Base-by-base conservation (phyloP, 2,329 filamentous ascomycete species). In the Sporothrix sp. region DNA sequence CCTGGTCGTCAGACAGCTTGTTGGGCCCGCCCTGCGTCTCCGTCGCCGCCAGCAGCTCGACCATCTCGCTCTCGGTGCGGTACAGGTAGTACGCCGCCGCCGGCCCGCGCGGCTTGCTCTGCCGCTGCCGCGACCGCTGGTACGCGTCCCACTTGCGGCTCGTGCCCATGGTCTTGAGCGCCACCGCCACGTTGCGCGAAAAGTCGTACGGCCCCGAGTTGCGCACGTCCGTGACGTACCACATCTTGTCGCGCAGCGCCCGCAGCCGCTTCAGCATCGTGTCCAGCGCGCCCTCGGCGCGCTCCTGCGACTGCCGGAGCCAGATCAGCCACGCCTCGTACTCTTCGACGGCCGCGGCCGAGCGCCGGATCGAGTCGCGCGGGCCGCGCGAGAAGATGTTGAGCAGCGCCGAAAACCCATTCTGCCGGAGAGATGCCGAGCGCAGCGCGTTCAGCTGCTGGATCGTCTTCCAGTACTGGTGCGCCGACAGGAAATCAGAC, bases 1-100 rank as follows among this genome's bases (percentile, higher is more conserved):
- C 84, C 64, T 97, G 93, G 50, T 95, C 88, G 62, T 97, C 91
- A n/a, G 87, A 90, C 11, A 98, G 75, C 65, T 98, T 98, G 65
- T 94, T 95, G 0, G 88, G 87, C 0, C 93, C 91, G 11, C 90
- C 91, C 58, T 95, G 87, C 48, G 87, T 87, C 51, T 85, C 82
- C 0, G 79, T 74, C 5, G 89, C 89, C 27, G 90, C 88, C 62
- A 97, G 76, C 11, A 95, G 77, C 54, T 95, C 89, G 64, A 96
- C 80, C 39, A 93, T 80, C 62, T 95, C 88, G 7, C 84, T 82
- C 65, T 95, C 88, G 0, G 85, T 84, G 59, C 86, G 85, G 57
- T 89, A 81, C 7, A 95, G 75, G 53, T 91, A 84, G 53, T 91
- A 84, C 25, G 76, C 76, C n/a, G 74, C 66, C 4, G 70, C 68